These are phyloP conservation scores for Phytophthora brassicae DNA, from an alignment of 352 stramenopile species.

Conservation along the genomic window DNA sequence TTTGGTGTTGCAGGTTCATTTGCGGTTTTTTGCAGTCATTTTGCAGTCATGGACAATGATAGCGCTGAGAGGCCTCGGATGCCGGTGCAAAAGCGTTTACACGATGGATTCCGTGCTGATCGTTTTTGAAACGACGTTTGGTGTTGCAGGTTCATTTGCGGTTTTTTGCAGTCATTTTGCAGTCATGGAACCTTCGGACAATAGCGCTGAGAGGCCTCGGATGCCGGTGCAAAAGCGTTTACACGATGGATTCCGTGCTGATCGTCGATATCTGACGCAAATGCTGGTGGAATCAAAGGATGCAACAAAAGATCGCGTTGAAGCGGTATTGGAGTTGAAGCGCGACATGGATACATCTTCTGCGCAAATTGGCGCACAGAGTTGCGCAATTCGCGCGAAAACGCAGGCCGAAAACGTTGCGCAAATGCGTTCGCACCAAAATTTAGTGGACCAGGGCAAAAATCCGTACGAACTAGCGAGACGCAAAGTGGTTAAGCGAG, in stretches of 20 bases:
- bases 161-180: not conserved
- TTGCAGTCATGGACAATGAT: slow-evolving; percentile 14
- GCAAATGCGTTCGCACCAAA: slow-evolving; percentile 48
- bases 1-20: too few relatives aligned
- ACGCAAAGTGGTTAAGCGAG: slow-evolving; percentile 39
- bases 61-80: slow-evolving; percentile 14
- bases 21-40: too few relatives aligned
- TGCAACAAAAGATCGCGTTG: slow-evolving; percentile 39
- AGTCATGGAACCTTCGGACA: slow-evolving; percentile 12
- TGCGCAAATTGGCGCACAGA: slow-evolving; percentile 46
- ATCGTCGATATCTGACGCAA: slow-evolving; percentile 49
- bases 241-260: slow-evolving; percentile 48
- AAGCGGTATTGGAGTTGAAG: slow-evolving; percentile 67
- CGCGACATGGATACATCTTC: slow-evolving; percentile 51
- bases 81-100: slow-evolving; percentile 43
- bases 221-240: slow-evolving; percentile 43
- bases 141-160: too few relatives aligned
- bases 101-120: slow-evolving; percentile 52
- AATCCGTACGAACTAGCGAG: slow-evolving; percentile 82
- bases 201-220: slow-evolving; percentile 11
- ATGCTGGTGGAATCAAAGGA: slow-evolving; percentile 39
- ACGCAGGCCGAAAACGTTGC: slow-evolving; percentile 26
- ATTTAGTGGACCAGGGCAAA: slow-evolving; percentile 62
- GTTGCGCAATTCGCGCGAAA: slow-evolving; percentile 33
- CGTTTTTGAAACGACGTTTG: slow-evolving; percentile 10